phyloP scores from a whole-genome alignment of 306 rosid genomes.

The Spatholobus suberectus region DNA sequence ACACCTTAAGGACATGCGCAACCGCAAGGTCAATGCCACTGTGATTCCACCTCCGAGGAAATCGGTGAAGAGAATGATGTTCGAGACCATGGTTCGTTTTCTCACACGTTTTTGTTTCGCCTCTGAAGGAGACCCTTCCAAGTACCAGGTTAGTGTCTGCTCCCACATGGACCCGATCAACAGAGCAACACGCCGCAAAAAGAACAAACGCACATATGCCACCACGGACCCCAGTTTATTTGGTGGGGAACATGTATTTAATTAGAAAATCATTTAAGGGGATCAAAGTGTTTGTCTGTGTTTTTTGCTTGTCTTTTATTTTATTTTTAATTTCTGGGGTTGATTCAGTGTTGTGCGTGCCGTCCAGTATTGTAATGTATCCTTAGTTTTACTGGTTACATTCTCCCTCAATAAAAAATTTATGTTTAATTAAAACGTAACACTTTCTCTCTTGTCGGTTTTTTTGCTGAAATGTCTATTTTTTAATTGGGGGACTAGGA shows the following conservation, averaged over 20 bases:
- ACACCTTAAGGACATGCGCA: background rate
- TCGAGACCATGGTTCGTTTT: slow-evolving; percentile 15
- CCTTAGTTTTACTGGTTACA: too few relatives aligned
- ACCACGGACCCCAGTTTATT: background rate
- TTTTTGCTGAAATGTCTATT: too few relatives aligned
- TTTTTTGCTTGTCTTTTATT: background rate
- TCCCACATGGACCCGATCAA: background rate
- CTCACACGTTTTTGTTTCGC: background rate
- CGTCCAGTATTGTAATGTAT: too few relatives aligned
- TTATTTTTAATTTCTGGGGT: too few relatives aligned
- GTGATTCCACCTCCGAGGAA: slow-evolving; percentile 48
- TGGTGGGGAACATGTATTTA: background rate
- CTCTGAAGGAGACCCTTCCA: background rate
- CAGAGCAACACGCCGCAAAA: background rate
- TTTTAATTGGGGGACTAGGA: too few relatives aligned
- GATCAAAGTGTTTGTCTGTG: background rate
- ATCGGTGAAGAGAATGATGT: slow-evolving; percentile 56
- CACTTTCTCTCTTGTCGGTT: too few relatives aligned
- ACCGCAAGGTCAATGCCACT: slow-evolving; percentile 23
- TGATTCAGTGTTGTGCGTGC: too few relatives aligned
- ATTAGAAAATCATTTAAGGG: background rate
- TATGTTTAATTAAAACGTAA: too few relatives aligned
- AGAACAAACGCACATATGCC: background rate
- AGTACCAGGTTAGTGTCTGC: background rate
- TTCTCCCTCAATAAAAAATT: too few relatives aligned